phyloP scores from a whole-genome alignment of 1,284 basidiomycete species.

The Melanopsichium pennsylvanicum region DNA sequence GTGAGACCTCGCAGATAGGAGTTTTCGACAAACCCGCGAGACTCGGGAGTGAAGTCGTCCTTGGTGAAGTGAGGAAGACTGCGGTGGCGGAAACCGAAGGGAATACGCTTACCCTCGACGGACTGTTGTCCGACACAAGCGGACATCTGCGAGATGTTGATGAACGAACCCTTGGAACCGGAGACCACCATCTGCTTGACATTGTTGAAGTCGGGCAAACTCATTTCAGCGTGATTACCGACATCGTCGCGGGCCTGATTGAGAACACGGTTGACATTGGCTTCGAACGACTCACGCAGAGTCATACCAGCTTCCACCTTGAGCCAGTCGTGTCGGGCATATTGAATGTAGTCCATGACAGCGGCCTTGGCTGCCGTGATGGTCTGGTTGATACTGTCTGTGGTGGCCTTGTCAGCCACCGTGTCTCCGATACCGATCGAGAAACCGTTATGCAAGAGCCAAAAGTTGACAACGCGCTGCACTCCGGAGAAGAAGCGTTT shows the following conservation, averaged over 20 bases:
- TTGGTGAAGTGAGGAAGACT: conserved; percentile 97
- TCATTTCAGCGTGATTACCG: conserved; percentile 93
- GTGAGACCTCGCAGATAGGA: conserved; percentile 98
- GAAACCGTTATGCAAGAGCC: conserved; percentile 98
- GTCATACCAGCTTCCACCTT: conserved; percentile 83
- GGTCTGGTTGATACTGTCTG: conserved; percentile 78
- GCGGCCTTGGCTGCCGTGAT: conserved; percentile 79
- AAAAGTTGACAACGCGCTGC: conserved; percentile 95
- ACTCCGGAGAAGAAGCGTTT: conserved; percentile 90
- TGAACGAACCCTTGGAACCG: conserved; percentile 89
- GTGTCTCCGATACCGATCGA: conserved; percentile 99
- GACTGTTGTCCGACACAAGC: conserved; percentile 98
- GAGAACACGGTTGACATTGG: conserved; percentile 85
- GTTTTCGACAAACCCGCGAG: conserved; percentile 99
- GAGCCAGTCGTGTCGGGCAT: conserved; percentile 61
- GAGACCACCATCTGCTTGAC: conserved; percentile 99
- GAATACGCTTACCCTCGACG: conserved; percentile 97
- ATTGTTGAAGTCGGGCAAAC: conserved; percentile 97
- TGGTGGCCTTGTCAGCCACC: conserved; percentile 90
- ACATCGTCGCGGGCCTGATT: conserved; percentile 95
- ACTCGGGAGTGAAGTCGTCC: conserved; percentile 97
- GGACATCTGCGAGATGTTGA: conserved; percentile 99
- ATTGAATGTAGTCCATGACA: conserved; percentile 61
- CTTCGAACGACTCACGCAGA: conserved; percentile 97
- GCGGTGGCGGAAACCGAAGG: conserved; percentile 96